Evolutionary conservation across 305 asterid genomes (phyloP).

Genomic region (Nicotiana rustica): DNA sequence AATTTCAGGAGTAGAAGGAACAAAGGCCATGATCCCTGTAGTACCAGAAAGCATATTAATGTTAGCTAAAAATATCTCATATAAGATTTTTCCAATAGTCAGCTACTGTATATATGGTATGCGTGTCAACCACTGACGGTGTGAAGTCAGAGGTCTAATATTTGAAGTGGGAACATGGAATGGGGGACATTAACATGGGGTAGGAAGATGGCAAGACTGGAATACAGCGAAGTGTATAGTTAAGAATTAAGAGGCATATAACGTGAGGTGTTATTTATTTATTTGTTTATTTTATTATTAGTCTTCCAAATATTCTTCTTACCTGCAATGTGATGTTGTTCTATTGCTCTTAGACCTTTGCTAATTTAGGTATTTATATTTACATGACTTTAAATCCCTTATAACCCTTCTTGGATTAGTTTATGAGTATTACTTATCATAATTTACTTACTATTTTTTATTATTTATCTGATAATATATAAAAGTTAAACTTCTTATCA

Average conservation of each 20-base stretch:
- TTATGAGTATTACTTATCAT: no score
- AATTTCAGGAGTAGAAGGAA: constrained; percentile 44
- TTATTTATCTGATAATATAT: no score
- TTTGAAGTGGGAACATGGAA: constrained; percentile 37
- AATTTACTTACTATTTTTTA: no score
- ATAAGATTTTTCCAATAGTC: background rate
- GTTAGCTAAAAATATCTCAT: background rate
- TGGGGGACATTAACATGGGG: constrained; percentile 61
- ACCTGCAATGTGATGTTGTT: constrained; percentile 47
- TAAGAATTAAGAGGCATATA: constrained; percentile 55
- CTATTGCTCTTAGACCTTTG: no score
- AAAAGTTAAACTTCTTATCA: no score
- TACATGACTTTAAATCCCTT: background rate
- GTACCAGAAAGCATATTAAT: constrained; percentile 40
- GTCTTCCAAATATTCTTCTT: constrained; percentile 33
- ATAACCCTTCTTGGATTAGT: background rate
- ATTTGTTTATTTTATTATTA: background rate
- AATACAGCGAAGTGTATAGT: constrained; percentile 72
- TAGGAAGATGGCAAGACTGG: constrained; percentile 59
- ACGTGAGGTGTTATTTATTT: constrained; percentile 57
- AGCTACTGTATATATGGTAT: background rate
- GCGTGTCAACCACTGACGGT: background rate
- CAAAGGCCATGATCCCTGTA: constrained; percentile 52
- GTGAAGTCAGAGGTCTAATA: constrained; percentile 3
- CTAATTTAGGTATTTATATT: no score